phyloP scores from a whole-genome alignment of 768 basidiomycete species.

The Cystobasidium onofrii region DNA sequence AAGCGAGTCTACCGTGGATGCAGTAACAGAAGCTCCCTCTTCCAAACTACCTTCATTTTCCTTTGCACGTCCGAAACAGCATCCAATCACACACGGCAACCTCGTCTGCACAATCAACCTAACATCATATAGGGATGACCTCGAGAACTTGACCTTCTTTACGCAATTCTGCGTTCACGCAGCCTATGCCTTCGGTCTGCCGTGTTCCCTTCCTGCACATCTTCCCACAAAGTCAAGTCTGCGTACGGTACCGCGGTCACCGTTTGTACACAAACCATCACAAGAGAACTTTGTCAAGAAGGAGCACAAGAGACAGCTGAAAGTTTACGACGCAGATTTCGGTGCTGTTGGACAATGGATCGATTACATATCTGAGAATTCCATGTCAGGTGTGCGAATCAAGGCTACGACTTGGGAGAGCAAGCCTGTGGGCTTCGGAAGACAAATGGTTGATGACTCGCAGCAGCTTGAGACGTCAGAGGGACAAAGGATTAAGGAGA shows the following conservation, averaged over 20 bases:
- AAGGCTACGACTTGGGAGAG: conserved; percentile 68
- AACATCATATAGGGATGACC: conserved; percentile 58
- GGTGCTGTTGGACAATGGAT: conserved; percentile 73
- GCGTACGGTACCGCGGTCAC: conserved; percentile 75
- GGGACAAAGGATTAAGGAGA: conserved; percentile 31
- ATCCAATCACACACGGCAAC: not conserved
- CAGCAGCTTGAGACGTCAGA: not conserved
- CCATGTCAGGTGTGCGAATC: conserved; percentile 78
- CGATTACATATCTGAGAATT: conserved; percentile 64
- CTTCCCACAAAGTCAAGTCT: conserved; percentile 69
- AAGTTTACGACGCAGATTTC: conserved; percentile 78
- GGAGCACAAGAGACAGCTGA: conserved; percentile 75
- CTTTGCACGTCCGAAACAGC: not conserved
- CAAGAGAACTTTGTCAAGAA: conserved; percentile 90
- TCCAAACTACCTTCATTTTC: not conserved
- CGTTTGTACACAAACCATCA: conserved; percentile 84
- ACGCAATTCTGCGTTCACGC: conserved; percentile 75
- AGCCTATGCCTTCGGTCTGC: conserved; percentile 74
- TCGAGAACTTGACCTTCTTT: conserved; percentile 63
- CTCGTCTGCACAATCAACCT: conserved; percentile 43
- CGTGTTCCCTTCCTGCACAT: conserved; percentile 56
- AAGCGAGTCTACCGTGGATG: not conserved
- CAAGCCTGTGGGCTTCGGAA: conserved; percentile 50
- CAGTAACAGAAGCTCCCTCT: not conserved
- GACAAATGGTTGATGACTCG: not conserved